A percentile compares a stretch with the other conserved stretches of the same genome.
Conservation (phyloP, 306 rosid genomes). For the Vigna hirtella region DNA sequence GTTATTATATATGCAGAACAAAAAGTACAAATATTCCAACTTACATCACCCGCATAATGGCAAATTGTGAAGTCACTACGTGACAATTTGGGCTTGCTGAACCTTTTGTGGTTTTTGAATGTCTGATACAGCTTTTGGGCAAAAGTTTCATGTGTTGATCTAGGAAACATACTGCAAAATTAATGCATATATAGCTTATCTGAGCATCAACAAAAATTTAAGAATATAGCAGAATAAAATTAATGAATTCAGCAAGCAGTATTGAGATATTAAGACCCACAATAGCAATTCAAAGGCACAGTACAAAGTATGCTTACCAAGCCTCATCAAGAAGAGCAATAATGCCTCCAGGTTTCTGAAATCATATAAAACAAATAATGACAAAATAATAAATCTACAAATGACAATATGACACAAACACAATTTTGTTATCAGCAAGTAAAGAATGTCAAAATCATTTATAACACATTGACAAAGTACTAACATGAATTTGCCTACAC, state of each 20-base stretch:
- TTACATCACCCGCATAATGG: conserved; percentile 99
- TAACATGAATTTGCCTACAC: conserved; percentile 17
- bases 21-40: conserved; percentile 46
- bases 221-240: conserved; percentile 24
- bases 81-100: conserved; percentile 89
- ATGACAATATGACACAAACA: conserved; percentile 28
- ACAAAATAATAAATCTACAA: conserved; percentile 23
- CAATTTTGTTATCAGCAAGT: conserved; percentile 19
- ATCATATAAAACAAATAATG: conserved; percentile 26
- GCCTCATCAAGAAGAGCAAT: conserved; percentile 99
- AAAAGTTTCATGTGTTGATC: conserved; percentile 98
- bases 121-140: conserved; percentile 97
- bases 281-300: conserved; percentile 35
- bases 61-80: conserved; percentile 96
- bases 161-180: conserved; percentile 94
- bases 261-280: conserved; percentile 33
- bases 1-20: conserved; percentile 10
- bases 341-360: conserved; percentile 99
- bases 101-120: conserved; percentile 90
- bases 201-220: conserved; percentile 32
- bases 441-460: conserved; percentile 29
- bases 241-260: conserved; percentile 30
- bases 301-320: conserved; percentile 66
- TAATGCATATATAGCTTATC: conserved; percentile 41
- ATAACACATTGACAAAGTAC: conserved; percentile 18